Evolutionary conservation across 306 rosid species (phyloP), one percentile per base, ranked within the genome.

Genomic region (cucumber (Cucumis sativus)): DNA sequence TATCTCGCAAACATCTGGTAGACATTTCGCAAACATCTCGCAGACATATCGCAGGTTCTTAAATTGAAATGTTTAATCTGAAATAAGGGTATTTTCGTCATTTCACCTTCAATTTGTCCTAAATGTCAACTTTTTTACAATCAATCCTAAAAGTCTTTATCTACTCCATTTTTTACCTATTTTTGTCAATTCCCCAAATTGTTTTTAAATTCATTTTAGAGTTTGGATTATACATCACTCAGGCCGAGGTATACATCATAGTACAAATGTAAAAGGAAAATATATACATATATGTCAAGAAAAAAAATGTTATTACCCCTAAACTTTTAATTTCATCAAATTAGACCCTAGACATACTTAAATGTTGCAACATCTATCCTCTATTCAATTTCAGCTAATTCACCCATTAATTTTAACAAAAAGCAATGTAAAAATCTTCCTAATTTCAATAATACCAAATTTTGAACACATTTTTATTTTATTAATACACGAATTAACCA

Each of bases 191-290:
- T n/a, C n/a, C n/a, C n/a, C 4, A 73, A 55, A 43, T 58, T 40
- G 21, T 2, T 28, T n/a, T 30, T 77, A 35, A 47, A 60, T 47
- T 62, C 41, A 49, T 0, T 25, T 49, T 25, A 15, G 23, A 49
- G 60, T 69, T 41, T 4, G 8, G 71, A 47, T 15, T 40, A 45
- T 41, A 86, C 68, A 59, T 16, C 77, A 68, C 67, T 58, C 43
- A 74, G 54, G 51, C 54, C 76, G 67, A 82, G 60, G 30, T 74
- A 28, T 73, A 49, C 25, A 28, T 35, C 47, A 52, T 25, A 76
- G 57, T 23, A 57, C 58, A 57, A 39, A 37, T 40, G 39, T 9
- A 18, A 59, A 77, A 69, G 2, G 56, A 51, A 51, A 51, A 51
- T 0, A 5, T 23, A 28, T 1, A 28, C 1, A 49, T 51, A 13